Conservation (phyloP, 176 grass and related monocot species). For the Hyparrhenia diplandra region DNA sequence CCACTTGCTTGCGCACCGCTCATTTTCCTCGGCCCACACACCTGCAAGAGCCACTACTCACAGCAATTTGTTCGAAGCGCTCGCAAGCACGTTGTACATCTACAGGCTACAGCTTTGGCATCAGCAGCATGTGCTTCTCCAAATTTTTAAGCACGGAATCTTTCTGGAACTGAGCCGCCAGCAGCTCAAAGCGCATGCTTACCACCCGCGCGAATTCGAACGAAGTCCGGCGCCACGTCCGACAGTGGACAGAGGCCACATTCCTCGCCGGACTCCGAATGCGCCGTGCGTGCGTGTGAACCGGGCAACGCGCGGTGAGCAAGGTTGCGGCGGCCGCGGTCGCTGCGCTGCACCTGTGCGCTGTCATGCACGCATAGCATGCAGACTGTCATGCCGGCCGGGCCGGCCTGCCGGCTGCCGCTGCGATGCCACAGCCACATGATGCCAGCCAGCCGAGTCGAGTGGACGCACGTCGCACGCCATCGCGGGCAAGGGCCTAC, state of each 20-base stretch:
- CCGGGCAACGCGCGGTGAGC: not conserved
- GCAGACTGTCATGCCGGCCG: not conserved
- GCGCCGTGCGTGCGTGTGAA: not conserved
- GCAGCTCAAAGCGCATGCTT: too few relatives aligned
- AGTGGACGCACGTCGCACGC: too few relatives aligned
- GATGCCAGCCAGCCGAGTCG: not conserved
- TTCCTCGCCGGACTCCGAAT: not conserved
- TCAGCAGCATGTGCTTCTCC: not conserved
- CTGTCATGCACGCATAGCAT: not conserved
- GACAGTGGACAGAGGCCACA: not conserved
- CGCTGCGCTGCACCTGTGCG: not conserved
- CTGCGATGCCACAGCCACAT: not conserved
- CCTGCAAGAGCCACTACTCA: too few relatives aligned
- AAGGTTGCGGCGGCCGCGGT: not conserved
- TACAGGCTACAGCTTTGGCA: not conserved
- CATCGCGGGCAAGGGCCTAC: too few relatives aligned
- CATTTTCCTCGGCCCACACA: not conserved
- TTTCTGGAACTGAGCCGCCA: conserved; percentile 26
- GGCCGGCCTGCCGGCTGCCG: too few relatives aligned
- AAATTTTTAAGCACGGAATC: not conserved
- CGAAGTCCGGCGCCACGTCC: too few relatives aligned
- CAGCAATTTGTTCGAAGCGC: not conserved
- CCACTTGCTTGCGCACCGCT: not conserved
- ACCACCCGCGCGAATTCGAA: too few relatives aligned
- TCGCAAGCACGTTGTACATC: not conserved